Evolutionary conservation across 192 early-diverging fungal genomes (phyloP), one percentile per base, ranked within the genome.

Genomic region (Nowakowskiella sp.): DNA sequence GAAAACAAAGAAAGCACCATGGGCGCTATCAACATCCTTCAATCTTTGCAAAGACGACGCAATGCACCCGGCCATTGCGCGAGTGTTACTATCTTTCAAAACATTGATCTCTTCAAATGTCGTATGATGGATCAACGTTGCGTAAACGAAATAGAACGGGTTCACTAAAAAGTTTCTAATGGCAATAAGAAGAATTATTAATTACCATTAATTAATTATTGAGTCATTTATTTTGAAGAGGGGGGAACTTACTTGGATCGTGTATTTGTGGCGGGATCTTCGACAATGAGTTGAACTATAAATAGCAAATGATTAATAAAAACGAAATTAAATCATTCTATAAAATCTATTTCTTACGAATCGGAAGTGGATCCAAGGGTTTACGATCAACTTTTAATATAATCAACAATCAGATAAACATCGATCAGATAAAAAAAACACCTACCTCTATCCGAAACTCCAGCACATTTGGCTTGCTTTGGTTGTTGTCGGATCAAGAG

Each of bases 71-170:
- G 36, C 19, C 13, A 39, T 39, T 19, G 36, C 36, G 36, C 36
- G 36, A 39, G 19, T 13, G 19, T 13, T 13, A 13, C 13, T 39
- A 19, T 19, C 36, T 39, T 39, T 39, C 36, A 39, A 13, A 19
- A 39, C 36, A 39, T 39, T 13, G 13, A 39, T 39, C 36, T 39
- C 36, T 19, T 39, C 36, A 39, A 13, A 13, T 39, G 36, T 39
- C 13, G 13, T 19, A 39, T 13, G 36, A 39, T 39, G 36, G 36
- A 39, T 39, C 36, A 39, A 19, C 36, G 36, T 39, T 19, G 36
- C 36, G 36, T 39, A 39, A 19, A 39, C 36, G 19, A 39, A 39
- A 19, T 39, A 39, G 36, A 39, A 39, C 36, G 36, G 36, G 36
- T 39, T 39, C 36, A 19, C 13, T 39, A 39, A 19, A 19, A 39